phyloP scores from a whole-genome alignment of 2,329 filamentous ascomycete species.

The Claviceps citrina region DNA sequence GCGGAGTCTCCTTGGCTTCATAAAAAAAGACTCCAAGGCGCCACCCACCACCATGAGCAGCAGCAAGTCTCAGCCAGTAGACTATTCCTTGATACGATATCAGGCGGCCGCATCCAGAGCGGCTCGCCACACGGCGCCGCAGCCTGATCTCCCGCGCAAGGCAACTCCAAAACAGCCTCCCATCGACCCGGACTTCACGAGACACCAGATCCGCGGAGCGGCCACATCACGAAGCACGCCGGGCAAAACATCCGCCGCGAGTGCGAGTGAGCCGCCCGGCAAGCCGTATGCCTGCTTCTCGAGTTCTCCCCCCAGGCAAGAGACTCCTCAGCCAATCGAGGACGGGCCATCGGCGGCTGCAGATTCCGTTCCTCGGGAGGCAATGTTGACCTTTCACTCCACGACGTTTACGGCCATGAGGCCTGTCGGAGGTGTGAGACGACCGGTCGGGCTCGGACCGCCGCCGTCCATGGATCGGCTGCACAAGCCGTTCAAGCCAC shows the following conservation, averaged over 20 bases:
- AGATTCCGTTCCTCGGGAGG: conserved; percentile 16
- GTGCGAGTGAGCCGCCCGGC: conserved; percentile 15
- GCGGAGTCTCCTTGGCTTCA: conserved; percentile 27
- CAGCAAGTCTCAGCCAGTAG: conserved; percentile 7
- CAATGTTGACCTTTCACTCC: conserved; percentile 31
- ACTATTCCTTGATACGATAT: conserved; percentile 12
- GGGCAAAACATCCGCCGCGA: conserved; percentile 10
- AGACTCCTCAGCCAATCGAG: conserved; percentile 10
- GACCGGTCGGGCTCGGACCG: conserved; percentile 29
- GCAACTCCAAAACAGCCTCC: conserved; percentile 8
- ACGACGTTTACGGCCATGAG: conserved; percentile 32
- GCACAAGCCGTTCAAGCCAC: conserved; percentile 40
- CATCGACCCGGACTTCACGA: conserved; percentile 17
- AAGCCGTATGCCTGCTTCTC: conserved; percentile 43
- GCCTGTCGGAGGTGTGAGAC: conserved; percentile 24
- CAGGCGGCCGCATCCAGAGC: conserved; percentile 13
- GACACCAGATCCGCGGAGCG: conserved; percentile 28
- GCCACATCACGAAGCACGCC: conserved; percentile 19
- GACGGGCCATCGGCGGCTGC: conserved; percentile 11
- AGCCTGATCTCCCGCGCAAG: conserved; percentile 3
- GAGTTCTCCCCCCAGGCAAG: conserved; percentile 34
- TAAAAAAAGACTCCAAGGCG: conserved; percentile 14
- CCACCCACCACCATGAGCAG: conserved; percentile 4
- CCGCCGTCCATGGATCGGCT: conserved; percentile 35
- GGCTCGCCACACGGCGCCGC: conserved; percentile 7